phyloP scores from a whole-genome alignment of 495 filamentous ascomycete genomes.

The Penicilliopsis zonata region DNA sequence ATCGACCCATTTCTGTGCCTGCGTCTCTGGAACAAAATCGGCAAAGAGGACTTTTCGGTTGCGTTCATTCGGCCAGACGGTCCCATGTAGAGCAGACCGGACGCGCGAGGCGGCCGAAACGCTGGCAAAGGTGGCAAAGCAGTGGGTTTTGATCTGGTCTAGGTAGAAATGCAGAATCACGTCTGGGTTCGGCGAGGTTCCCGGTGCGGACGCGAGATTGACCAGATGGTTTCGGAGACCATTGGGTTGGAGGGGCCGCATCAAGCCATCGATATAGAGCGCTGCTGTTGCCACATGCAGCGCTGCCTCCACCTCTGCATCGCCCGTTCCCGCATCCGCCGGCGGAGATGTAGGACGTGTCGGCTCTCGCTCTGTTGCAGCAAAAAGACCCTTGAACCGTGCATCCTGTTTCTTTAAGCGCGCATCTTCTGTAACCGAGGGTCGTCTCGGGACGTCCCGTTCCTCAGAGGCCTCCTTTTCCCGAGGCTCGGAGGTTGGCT shows the following conservation, averaged over 20 bases:
- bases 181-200: constrained; percentile 31
- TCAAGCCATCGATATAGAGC: constrained; percentile 84
- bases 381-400: constrained; percentile 45
- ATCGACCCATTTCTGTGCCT: constrained; percentile 61
- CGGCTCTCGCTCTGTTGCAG: constrained; percentile 12
- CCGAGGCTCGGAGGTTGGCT: not conserved
- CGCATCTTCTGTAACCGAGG: constrained; percentile 1
- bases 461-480: constrained; percentile 5
- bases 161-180: constrained; percentile 61
- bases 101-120: constrained; percentile 65
- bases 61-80: constrained; percentile 77
- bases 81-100: constrained; percentile 61
- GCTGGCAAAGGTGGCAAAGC: constrained; percentile 59
- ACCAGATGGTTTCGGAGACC: constrained; percentile 55
- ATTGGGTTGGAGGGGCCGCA: constrained; percentile 65
- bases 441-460: constrained; percentile 1
- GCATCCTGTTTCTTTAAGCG: constrained; percentile 22
- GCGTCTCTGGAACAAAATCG: constrained; percentile 78
- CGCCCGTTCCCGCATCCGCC: constrained; percentile 24
- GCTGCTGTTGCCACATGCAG: constrained; percentile 74
- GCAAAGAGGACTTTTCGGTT: constrained; percentile 77
- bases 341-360: constrained; percentile 10
- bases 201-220: constrained; percentile 50
- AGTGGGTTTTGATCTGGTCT: constrained; percentile 79
- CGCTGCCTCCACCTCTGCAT: constrained; percentile 46